phyloP scores from a whole-genome alignment of 495 filamentous ascomycete genomes.

The Penicillium subrubescens region DNA sequence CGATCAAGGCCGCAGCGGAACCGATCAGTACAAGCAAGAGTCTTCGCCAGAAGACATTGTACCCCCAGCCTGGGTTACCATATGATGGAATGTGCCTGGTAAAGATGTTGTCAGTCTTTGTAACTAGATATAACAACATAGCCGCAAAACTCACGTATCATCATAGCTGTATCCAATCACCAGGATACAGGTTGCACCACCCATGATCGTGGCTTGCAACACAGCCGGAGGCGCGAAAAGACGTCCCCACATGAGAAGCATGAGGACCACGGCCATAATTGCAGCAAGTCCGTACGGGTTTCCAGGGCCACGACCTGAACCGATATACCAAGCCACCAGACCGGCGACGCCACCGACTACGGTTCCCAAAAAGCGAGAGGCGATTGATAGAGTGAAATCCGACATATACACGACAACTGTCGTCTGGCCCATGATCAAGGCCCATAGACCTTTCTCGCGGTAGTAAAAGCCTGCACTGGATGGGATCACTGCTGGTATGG shows the following conservation, averaged over 20 bases:
- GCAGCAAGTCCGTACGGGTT: constrained; percentile 47
- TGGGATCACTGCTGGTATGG: constrained; percentile 41
- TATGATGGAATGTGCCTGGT: constrained; percentile 39
- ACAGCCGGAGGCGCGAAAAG: constrained; percentile 36
- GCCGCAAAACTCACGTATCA: constrained; percentile 35
- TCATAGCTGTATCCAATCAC: constrained; percentile 43
- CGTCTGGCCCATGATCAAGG: constrained; percentile 49
- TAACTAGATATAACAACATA: background rate
- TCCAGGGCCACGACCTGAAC: constrained; percentile 42
- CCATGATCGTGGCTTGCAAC: constrained; percentile 41
- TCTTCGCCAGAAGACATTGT: constrained; percentile 49
- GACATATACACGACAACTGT: constrained; percentile 47
- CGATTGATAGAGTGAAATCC: constrained; percentile 43
- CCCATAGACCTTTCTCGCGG: constrained; percentile 50
- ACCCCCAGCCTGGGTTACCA: constrained; percentile 47
- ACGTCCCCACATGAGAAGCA: constrained; percentile 41
- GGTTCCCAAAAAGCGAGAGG: constrained; percentile 37
- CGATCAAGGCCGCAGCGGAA: constrained; percentile 37
- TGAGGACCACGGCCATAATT: constrained; percentile 36
- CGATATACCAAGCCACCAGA: constrained; percentile 50
- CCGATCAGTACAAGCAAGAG: constrained; percentile 46
- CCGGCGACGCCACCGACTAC: constrained; percentile 43
- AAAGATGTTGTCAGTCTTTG: background rate
- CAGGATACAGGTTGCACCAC: constrained; percentile 43
- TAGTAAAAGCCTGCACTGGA: constrained; percentile 47